Base-by-base conservation (phyloP, 129 eudicot species). In the Gnaphalium uliginosum region DNA sequence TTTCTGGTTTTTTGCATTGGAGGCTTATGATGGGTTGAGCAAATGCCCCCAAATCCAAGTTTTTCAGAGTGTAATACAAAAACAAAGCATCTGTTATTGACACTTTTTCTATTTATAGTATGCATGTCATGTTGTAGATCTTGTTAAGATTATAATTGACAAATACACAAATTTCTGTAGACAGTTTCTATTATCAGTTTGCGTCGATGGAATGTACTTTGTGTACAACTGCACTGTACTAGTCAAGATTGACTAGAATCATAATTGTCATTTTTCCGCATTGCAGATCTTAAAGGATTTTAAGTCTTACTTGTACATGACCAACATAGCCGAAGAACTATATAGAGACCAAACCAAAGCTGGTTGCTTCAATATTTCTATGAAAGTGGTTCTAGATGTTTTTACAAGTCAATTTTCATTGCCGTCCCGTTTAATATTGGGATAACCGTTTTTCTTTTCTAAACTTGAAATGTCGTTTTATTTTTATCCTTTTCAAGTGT, bases 1-100 rank as follows among this genome's bases (percentile, higher is more conserved):
- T 75, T 65, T 75, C 64, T 75, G 62, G 51, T 43, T 62, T 72
- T 71, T 39, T 18, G 68, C 68, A 18, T 63, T 30, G 43, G 35
- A 56, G 39, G 30, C 51, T 48, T 54, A 71, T 19, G 54, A 32
- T 23, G 22, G 76, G 41, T 71, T 8, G 22, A 14, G 51, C 66
- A 71, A 50, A 48, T 48, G 43, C 62, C 23, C 32, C 60, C 26
- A 70, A 57, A 56, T 57, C 21, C 67, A 72, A 50, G 43, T 46
- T 75, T 48, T 7, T 65, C 11, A 11, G 30, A 48, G 53, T 50
- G 33, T 64, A 48, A 75, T 33, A 50, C 53, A 53, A 50, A 51
- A 11, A 30, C 35, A 66, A 50, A 51, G 15, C 39, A 77, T 56
- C 11, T 57, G 29, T 67, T 67, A 17, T 56, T 79, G 54, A 25